These are phyloP conservation scores for Daldinia loculata DNA, from an alignment of 495 filamentous ascomycete species.

Conservation along the genomic window DNA sequence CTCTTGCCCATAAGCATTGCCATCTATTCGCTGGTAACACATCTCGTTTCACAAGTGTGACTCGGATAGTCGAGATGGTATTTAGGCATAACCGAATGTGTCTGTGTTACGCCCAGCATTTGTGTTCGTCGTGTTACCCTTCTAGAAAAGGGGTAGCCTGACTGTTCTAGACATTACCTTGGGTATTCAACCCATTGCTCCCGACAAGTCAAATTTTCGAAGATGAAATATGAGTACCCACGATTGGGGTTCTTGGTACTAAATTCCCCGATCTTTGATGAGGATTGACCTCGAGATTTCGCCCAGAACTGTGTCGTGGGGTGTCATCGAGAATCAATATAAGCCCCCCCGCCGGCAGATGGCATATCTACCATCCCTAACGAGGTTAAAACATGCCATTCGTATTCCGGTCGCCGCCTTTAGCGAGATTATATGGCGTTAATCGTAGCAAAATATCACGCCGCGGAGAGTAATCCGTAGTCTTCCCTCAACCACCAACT, in stretches of 20 bases:
- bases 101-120: background rate
- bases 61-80: slow-evolving; percentile 15
- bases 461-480: background rate
- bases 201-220: background rate
- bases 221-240: background rate
- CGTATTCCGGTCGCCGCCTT: slow-evolving; percentile 16
- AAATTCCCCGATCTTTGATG: slow-evolving; percentile 6
- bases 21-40: slow-evolving; percentile 36
- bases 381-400: slow-evolving; percentile 2
- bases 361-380: slow-evolving; percentile 7
- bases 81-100: slow-evolving; percentile 28
- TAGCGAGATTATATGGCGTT: slow-evolving; percentile 7
- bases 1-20: slow-evolving; percentile 8
- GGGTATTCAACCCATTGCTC: background rate
- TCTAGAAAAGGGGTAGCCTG: slow-evolving; percentile 21
- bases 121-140: slow-evolving; percentile 1
- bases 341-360: slow-evolving; percentile 26
- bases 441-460: background rate
- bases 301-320: slow-evolving; percentile 14
- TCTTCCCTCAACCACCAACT: background rate
- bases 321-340: slow-evolving; percentile 32
- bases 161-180: background rate
- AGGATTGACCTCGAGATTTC: slow-evolving; percentile 1
- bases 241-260: background rate
- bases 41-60: slow-evolving; percentile 29